Evolutionary conservation across 441 rosid genomes (phyloP), one percentile per base, ranked within the genome.

Genomic region (Flueggea neowawraea): DNA sequence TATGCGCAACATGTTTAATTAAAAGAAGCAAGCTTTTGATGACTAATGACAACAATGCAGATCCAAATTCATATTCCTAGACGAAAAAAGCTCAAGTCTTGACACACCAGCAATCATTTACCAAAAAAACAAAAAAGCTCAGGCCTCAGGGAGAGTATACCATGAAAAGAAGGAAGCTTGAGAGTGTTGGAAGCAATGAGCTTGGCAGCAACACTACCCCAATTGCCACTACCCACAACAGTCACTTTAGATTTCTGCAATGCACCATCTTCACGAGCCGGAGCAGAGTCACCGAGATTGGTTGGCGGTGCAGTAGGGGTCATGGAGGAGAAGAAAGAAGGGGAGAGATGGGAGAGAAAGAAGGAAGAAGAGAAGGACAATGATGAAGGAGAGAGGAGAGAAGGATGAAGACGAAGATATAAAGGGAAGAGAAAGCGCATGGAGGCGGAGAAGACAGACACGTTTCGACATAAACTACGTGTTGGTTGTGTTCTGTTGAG

Each of bases 181-280:
- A 84, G 80, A 74, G 97, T 74, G 75, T 91, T 95, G 17, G 93
- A 87, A 60, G 97, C 99, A 75, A 95, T 88, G 81, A 95, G 96
- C 69, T 85, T 95, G 61, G 98, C 85, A 69, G 99, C 98, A 36
- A 91, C 99, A 63, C 97, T 95, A 16, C 97, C 97, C 97, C 97
- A 91, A 68, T 91, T 95, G 16, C 99, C 99, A 78, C 99, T 95
- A 1, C 99, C 99, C 11, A 95, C 87, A 52, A 91, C 82, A 16
- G 97, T 89, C 67, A 95, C 92, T 69, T 69, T 87, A 14, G 91
- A 87, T 72, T 70, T 79, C n/a, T 10, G 57, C 0, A 61, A 54
- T n/a, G 28, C 57, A 57, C 31, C 70, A 31, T 61, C 17, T n/a
- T 4, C 66, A 39, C 16, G 51, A 59, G 31, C 36, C 10, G n/a